Percentiles rank a stretch among this genome's conserved stretches.
phyloP scores from a whole-genome alignment of 2,329 filamentous ascomycete species.

The Aspergillus sclerotialis region DNA sequence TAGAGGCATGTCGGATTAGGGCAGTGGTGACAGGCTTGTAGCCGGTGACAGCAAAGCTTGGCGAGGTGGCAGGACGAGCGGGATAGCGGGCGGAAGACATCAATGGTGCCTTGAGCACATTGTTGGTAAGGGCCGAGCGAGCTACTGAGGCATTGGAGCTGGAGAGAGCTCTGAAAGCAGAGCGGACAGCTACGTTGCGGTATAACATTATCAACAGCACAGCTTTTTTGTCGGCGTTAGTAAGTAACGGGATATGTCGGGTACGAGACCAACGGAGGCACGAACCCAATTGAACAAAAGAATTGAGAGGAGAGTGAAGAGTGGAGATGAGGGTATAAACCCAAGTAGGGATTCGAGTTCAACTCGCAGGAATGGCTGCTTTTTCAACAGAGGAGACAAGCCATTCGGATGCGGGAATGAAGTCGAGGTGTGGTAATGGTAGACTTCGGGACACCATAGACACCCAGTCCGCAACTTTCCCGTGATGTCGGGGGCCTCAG shows the following conservation, averaged over 20 bases:
- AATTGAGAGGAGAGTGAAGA: slow-evolving; percentile 13
- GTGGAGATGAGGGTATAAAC: slow-evolving; percentile 26
- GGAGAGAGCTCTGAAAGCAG: slow-evolving; percentile 36
- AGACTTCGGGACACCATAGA: slow-evolving; percentile 18
- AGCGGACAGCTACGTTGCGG: slow-evolving; percentile 39
- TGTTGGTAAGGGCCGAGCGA: slow-evolving; percentile 34
- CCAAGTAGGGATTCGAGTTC: slow-evolving; percentile 21
- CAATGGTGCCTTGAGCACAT: slow-evolving; percentile 39
- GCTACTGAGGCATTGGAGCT: slow-evolving; percentile 37
- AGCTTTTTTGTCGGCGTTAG: slow-evolving; percentile 23
- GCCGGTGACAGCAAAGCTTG: slow-evolving; percentile 36
- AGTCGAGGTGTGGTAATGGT: slow-evolving; percentile 25
- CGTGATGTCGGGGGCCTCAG: no score
- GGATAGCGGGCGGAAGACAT: slow-evolving; percentile 34
- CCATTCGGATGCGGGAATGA: slow-evolving; percentile 12
- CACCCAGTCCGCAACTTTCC: slow-evolving; percentile 23
- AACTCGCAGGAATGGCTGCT: slow-evolving; percentile 29
- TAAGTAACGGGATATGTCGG: slow-evolving; percentile 26
- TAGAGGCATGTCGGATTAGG: slow-evolving; percentile 43
- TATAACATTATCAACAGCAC: slow-evolving; percentile 37
- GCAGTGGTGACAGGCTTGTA: slow-evolving; percentile 42
- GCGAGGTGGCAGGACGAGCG: slow-evolving; percentile 26
- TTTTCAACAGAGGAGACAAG: slow-evolving; percentile 21
- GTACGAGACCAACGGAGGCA: slow-evolving; percentile 13
- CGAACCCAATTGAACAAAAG: slow-evolving; percentile 28